These are phyloP conservation scores for Trichoderma hamatum DNA, from an alignment of 2,329 filamentous ascomycete species.

Conservation along the genomic window DNA sequence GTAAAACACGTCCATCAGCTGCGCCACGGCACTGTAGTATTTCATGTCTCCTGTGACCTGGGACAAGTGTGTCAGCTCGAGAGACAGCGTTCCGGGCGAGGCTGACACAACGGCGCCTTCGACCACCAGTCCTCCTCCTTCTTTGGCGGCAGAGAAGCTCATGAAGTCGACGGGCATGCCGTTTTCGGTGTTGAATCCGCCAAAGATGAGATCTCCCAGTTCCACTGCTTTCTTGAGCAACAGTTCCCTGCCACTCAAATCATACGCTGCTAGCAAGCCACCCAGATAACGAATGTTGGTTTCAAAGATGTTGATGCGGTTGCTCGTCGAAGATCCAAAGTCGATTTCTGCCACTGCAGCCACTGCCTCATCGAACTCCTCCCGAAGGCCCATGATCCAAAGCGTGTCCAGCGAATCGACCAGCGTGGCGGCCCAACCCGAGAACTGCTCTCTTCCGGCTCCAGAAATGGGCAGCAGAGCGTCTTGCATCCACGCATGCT, in stretches of 20 bases:
- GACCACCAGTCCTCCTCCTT: slow-evolving; percentile 39
- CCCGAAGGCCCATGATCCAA: slow-evolving; percentile 70
- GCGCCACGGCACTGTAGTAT: slow-evolving; percentile 72
- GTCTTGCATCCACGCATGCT: slow-evolving; percentile 65
- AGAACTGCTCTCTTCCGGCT: slow-evolving; percentile 58
- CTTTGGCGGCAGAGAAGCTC: slow-evolving; percentile 46
- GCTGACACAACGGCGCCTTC: slow-evolving; percentile 48
- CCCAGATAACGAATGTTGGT: slow-evolving; percentile 73
- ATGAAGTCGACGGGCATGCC: slow-evolving; percentile 62
- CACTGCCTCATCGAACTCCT: slow-evolving; percentile 67
- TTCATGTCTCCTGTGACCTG: slow-evolving; percentile 73
- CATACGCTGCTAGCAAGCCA: slow-evolving; percentile 70
- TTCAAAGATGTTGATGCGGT: slow-evolving; percentile 67
- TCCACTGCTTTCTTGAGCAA: slow-evolving; percentile 65
- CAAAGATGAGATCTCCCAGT: slow-evolving; percentile 65
- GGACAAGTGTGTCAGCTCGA: slow-evolving; percentile 74
- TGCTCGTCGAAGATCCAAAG: slow-evolving; percentile 55
- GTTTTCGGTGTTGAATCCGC: slow-evolving; percentile 69
- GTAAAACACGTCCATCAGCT: slow-evolving; percentile 69
- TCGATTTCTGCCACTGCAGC: slow-evolving; percentile 61
- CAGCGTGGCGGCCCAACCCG: slow-evolving; percentile 68
- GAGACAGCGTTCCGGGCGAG: slow-evolving; percentile 64
- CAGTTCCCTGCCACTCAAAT: slow-evolving; percentile 60
- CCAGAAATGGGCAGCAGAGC: slow-evolving; percentile 63
- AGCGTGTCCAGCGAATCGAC: slow-evolving; percentile 72